Evolutionary conservation across 257 asterid genomes (phyloP).

Genomic region (Fraxinus excelsior): DNA sequence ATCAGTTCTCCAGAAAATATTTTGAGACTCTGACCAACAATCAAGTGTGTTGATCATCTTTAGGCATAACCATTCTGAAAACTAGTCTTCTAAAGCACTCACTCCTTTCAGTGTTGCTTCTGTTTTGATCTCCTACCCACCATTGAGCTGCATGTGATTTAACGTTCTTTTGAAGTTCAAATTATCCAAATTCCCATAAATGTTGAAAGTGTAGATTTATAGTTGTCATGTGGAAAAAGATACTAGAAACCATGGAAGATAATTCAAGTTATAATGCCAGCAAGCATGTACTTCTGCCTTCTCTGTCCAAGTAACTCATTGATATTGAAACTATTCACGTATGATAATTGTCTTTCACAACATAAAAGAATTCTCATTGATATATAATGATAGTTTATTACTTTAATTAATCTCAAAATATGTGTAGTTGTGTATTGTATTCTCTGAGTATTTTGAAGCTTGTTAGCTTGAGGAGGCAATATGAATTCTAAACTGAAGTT

Average conservation of each 20-base stretch:
- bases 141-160: background rate
- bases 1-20: too few species aligned
- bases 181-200: background rate
- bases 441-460: constrained; percentile 1
- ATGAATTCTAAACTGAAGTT: constrained; percentile 1
- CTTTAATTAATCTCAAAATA: constrained; percentile 3
- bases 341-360: constrained; percentile 4
- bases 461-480: background rate
- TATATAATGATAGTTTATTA: background rate
- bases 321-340: background rate
- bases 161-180: background rate
- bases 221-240: background rate
- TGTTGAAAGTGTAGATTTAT: background rate
- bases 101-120: background rate
- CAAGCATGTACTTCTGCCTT: background rate
- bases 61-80: background rate
- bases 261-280: background rate
- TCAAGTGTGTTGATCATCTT: background rate
- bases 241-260: constrained; percentile 3
- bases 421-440: background rate
- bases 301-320: background rate
- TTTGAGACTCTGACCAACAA: constrained; percentile 11
- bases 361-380: background rate
- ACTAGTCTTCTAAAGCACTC: constrained; percentile 7
- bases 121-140: background rate